Percentiles rank a stretch among this genome's conserved stretches.
phyloP scores from a whole-genome alignment of 2,329 filamentous ascomycete species.

The Scedosporium aurantiacum region DNA sequence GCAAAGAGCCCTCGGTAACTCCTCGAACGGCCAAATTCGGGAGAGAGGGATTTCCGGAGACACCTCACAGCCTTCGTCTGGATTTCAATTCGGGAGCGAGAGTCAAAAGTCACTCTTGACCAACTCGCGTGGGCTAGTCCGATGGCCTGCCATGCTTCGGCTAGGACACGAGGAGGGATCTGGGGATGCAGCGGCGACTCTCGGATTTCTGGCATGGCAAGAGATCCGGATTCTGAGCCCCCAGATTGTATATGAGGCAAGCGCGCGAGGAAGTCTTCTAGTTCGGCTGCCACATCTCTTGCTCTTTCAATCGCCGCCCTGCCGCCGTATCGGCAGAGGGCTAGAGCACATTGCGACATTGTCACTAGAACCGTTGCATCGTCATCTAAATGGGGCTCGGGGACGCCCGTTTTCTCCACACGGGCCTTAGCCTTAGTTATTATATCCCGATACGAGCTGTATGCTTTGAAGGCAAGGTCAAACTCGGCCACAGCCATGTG shows the following conservation, averaged over 20 bases:
- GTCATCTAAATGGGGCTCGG: constrained; percentile 62
- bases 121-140: constrained; percentile 79
- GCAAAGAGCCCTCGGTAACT: constrained; percentile 72
- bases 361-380: constrained; percentile 69
- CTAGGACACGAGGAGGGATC: constrained; percentile 51
- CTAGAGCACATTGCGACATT: constrained; percentile 65
- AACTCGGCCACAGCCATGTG: constrained; percentile 86
- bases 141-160: constrained; percentile 70
- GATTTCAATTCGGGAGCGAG: constrained; percentile 56
- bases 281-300: constrained; percentile 53
- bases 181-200: constrained; percentile 23
- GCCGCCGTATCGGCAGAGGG: constrained; percentile 74
- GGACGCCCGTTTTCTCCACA: constrained; percentile 64
- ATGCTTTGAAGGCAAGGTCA: constrained; percentile 78
- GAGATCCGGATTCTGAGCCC: constrained; percentile 5
- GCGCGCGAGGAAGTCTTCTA: constrained; percentile 67
- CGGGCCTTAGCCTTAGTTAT: constrained; percentile 76
- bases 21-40: constrained; percentile 51
- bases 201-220: constrained; percentile 17
- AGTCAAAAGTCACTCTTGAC: constrained; percentile 72
- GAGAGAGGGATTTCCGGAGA: constrained; percentile 61
- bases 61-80: constrained; percentile 68
- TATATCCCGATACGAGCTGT: constrained; percentile 86
- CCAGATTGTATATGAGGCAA: constrained; percentile 23
- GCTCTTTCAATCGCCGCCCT: constrained; percentile 69